These are phyloP conservation scores for Cercis canadensis DNA, from an alignment of 306 rosid species.

Conservation along the genomic window DNA sequence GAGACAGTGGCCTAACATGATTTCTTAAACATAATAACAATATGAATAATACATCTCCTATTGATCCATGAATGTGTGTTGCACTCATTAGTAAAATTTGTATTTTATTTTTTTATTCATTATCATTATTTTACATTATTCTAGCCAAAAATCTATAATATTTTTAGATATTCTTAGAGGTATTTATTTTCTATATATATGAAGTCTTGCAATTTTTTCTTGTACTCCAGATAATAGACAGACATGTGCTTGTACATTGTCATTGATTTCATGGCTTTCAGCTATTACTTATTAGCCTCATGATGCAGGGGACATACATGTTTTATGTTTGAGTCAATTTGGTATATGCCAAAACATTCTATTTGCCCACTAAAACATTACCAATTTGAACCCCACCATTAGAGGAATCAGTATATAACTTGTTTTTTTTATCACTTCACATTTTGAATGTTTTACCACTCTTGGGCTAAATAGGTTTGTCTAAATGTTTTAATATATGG, in stretches of 20 bases:
- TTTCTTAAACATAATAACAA: too few relatives aligned
- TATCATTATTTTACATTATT: neutral
- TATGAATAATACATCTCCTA: too few relatives aligned
- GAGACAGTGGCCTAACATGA: too few relatives aligned
- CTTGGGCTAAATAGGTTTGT: neutral
- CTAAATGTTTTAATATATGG: too few relatives aligned
- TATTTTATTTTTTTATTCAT: neutral
- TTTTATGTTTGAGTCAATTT: neutral
- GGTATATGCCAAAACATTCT: slow-evolving; percentile 16
- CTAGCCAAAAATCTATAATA: neutral
- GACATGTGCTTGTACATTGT: too few relatives aligned
- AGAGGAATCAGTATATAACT: neutral
- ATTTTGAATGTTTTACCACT: neutral
- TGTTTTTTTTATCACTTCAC: neutral
- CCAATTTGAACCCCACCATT: slow-evolving; percentile 18
- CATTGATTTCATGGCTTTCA: too few relatives aligned
- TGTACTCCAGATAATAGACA: too few relatives aligned
- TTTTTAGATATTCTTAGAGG: too few relatives aligned
- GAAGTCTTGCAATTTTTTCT: too few relatives aligned
- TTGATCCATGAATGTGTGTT: too few relatives aligned
- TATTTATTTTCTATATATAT: too few relatives aligned
- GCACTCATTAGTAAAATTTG: too few relatives aligned
- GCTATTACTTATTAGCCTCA: neutral
- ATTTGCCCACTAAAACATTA: neutral
- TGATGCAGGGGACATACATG: slow-evolving; percentile 18